Evolutionary conservation across 2,329 filamentous ascomycete species (phyloP).

Genomic region (Xylariaceae sp.): DNA sequence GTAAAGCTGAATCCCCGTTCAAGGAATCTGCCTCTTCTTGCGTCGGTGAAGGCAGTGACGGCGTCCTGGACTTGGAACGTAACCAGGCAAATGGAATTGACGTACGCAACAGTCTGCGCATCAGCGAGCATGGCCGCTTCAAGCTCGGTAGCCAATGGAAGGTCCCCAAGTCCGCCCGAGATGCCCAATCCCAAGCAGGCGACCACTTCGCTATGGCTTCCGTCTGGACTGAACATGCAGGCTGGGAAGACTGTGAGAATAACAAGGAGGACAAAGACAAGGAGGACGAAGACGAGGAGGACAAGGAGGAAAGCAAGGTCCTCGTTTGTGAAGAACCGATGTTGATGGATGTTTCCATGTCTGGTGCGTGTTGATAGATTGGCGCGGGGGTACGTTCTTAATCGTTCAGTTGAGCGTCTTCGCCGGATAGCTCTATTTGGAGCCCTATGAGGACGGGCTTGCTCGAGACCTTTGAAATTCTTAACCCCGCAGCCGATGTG

Average conservation of each 20-base stretch:
- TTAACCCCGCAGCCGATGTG: too few species aligned
- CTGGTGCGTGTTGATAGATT: too few species aligned
- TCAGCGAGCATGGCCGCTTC: not conserved
- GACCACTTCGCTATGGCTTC: not conserved
- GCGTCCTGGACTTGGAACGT: conserved; percentile 1
- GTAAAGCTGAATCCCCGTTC: not conserved
- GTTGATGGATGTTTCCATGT: too few species aligned
- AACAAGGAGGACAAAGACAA: not conserved
- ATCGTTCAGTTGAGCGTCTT: too few species aligned
- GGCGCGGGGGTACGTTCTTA: too few species aligned
- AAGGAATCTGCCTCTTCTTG: too few species aligned
- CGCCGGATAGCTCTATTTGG: too few species aligned
- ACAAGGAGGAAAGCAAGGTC: not conserved
- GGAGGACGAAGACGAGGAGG: not conserved
- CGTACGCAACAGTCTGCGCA: conserved; percentile 1
- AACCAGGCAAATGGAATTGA: not conserved
- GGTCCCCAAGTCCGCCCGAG: not conserved
- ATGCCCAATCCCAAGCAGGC: conserved; percentile 1
- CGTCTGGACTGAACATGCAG: not conserved
- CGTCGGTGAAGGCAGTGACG: not conserved
- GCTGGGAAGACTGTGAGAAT: not conserved
- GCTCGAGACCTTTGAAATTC: too few species aligned
- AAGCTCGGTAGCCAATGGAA: conserved; percentile 14
- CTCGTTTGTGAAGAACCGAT: too few species aligned
- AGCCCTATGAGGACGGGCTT: too few species aligned